phyloP scores from a whole-genome alignment of 306 rosid genomes.

The Rubus idaeus region DNA sequence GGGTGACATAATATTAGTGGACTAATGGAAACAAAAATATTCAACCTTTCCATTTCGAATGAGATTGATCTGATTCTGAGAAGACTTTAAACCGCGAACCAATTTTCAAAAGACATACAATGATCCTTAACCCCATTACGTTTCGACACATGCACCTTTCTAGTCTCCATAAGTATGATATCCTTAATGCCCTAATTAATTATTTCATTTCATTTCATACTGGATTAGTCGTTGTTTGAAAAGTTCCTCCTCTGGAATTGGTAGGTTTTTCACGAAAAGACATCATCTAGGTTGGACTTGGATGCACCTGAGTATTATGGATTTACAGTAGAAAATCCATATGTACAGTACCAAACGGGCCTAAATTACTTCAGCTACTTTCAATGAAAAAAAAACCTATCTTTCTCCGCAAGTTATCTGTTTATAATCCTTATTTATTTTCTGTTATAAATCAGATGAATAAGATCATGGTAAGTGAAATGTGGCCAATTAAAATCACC shows the following conservation, averaged over 20 bases:
- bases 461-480: too few relatives aligned
- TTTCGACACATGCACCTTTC: neutral
- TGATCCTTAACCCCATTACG: neutral
- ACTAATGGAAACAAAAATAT: neutral
- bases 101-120: neutral
- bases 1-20: neutral
- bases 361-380: too few relatives aligned
- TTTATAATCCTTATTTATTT: too few relatives aligned
- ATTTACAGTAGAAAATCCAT: neutral
- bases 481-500: too few relatives aligned
- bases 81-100: neutral
- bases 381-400: too few relatives aligned
- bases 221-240: neutral
- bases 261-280: neutral
- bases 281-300: neutral
- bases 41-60: neutral
- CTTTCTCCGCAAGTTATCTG: too few relatives aligned
- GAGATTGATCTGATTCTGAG: neutral
- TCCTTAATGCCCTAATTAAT: neutral
- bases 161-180: neutral
- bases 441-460: too few relatives aligned
- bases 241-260: neutral
- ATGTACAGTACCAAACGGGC: neutral
- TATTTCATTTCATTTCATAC: neutral
- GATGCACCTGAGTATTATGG: neutral